Base-by-base conservation (phyloP, 768 basidiomycete genomes). In the Macrolepiota albuminosa region DNA sequence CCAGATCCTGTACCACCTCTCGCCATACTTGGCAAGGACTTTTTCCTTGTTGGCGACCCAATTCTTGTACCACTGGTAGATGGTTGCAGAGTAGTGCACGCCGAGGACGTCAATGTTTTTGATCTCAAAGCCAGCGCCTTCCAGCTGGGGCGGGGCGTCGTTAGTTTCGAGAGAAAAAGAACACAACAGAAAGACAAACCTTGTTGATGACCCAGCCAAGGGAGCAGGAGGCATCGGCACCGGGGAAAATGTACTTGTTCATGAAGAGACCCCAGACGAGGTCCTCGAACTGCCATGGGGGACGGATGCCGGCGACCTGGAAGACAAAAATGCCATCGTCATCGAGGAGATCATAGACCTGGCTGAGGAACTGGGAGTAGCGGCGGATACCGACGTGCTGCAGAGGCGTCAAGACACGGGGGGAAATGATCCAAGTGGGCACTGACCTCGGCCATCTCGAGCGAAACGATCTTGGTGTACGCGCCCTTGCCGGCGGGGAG, bases 241-340 rank as follows among this genome's bases (percentile, higher is more conserved):
- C 96, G 48, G 97, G 96, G 88, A 99, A 99, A 70, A 99, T 77
- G 65, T 99, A 98, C 69, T 95, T 95, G 84, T 92, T 95, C 93
- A 95, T 95, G 80, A 95, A 96, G 26, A 95, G 81, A 64, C 94
- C 95, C 91, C 97, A 99, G 66, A 93, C 87, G 58, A 99, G 85
- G 71, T 99, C 97, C 78, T 99, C 97, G 65, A 88, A 98, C 72
- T 98, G 97, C 97, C 97, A 99, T n/a, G 80, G 72, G 5, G 95
- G 95, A 39, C 96, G 87, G 65, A 98, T 78, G 62, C 97, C 97
- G 51, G 97, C 93, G n/a, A 99, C 96, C 76, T 99, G 97, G 77
- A 95, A 83, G 48, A 98, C 91, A 68, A 98, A 89, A 59, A 88
- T 84, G 36, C 97, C 97, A 64, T 98, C 90, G 71, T 99, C 95